Evolutionary conservation across 371 early-diverging fungal species (phyloP).

Genomic region (Actinomortierella ambigua): DNA sequence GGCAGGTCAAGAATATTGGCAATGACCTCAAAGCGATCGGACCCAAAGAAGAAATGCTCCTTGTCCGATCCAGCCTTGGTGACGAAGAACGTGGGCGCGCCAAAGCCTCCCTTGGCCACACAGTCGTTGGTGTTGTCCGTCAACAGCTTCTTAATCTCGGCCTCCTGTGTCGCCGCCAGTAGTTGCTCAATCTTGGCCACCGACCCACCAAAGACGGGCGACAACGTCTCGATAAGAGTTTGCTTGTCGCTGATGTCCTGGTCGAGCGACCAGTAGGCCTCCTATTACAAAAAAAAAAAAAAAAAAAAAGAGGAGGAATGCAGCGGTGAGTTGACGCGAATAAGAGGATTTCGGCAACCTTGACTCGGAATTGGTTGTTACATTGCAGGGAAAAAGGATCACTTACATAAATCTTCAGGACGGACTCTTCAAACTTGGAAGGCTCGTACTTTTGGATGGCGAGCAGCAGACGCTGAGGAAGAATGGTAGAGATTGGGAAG

Average conservation of each 20-base stretch:
- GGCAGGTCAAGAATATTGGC: slow-evolving; percentile 32
- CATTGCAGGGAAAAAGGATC: neutral
- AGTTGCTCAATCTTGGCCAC: slow-evolving; percentile 18
- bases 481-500: slow-evolving; percentile 46
- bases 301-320: neutral
- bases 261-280: slow-evolving; percentile 27
- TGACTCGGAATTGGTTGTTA: no score
- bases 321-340: neutral
- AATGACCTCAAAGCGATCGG: slow-evolving; percentile 53
- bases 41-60: slow-evolving; percentile 51
- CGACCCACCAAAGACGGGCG: slow-evolving; percentile 32
- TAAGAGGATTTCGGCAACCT: no score
- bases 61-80: slow-evolving; percentile 30
- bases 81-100: slow-evolving; percentile 51
- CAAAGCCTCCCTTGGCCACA: slow-evolving; percentile 46
- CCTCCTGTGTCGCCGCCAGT: slow-evolving; percentile 15
- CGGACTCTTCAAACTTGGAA: slow-evolving; percentile 37
- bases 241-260: slow-evolving; percentile 30
- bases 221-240: slow-evolving; percentile 23
- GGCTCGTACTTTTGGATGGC: slow-evolving; percentile 40
- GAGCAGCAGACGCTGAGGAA: slow-evolving; percentile 42
- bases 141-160: slow-evolving; percentile 26
- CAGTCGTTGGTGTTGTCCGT: slow-evolving; percentile 42
- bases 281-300: slow-evolving; percentile 1
- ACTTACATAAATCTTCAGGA: slow-evolving; percentile 47